Evolutionary conservation across 2,329 filamentous ascomycete genomes (phyloP).

Genomic region (Penicillium sumatraense): DNA sequence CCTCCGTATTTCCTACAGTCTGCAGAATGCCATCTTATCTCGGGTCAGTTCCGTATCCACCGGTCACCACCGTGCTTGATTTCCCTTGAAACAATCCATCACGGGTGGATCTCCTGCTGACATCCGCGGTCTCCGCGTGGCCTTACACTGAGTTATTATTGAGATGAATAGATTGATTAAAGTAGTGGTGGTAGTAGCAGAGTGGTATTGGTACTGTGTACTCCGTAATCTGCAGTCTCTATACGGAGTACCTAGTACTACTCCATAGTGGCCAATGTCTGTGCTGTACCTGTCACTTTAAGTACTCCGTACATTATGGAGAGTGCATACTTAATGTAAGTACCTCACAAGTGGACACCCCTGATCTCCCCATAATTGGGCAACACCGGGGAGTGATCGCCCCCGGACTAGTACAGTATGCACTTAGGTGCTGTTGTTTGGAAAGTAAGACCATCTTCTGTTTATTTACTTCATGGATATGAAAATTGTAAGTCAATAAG

Average conservation of each 20-base stretch:
- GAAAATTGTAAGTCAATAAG: too few relatives aligned
- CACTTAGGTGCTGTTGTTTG: too few relatives aligned
- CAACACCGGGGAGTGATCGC: conserved; percentile 5
- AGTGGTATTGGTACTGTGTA: background rate
- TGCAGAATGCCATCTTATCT: conserved; percentile 14
- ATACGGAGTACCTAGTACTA: too few relatives aligned
- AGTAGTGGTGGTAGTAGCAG: background rate
- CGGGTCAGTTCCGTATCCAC: conserved; percentile 7
- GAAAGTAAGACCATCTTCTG: too few relatives aligned
- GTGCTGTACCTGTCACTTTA: background rate
- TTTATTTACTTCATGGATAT: background rate
- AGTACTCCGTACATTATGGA: too few relatives aligned
- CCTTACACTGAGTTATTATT: background rate
- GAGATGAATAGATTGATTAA: background rate
- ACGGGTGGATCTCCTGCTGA: background rate
- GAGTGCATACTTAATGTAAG: too few relatives aligned
- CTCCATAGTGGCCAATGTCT: background rate
- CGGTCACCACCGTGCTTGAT: background rate
- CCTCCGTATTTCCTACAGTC: background rate
- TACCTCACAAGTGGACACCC: conserved; percentile 1
- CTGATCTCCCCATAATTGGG: background rate
- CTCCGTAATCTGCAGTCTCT: background rate
- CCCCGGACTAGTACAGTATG: too few relatives aligned
- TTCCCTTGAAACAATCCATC: conserved; percentile 1
- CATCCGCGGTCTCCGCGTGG: conserved; percentile 1